Conservation (phyloP, 2,329 filamentous ascomycete species). For the Domatiomyces catenatus region DNA sequence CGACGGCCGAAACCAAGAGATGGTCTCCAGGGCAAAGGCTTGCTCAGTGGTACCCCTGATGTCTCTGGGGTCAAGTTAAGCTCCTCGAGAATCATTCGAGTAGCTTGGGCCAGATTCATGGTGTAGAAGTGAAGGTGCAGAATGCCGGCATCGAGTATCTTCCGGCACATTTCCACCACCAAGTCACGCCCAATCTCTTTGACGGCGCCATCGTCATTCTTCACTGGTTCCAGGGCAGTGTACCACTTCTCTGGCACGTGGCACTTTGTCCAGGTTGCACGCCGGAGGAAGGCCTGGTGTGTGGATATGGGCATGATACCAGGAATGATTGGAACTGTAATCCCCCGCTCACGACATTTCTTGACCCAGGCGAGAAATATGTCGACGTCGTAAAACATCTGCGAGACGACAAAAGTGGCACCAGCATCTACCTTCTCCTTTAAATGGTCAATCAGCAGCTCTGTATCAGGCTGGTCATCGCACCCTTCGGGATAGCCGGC, state of each 20-base stretch:
- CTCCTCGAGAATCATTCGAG: constrained; percentile 85
- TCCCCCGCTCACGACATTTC: constrained; percentile 71
- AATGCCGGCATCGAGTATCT: constrained; percentile 67
- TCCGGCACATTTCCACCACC: constrained; percentile 78
- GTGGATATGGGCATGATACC: constrained; percentile 93
- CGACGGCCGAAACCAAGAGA: constrained; percentile 78
- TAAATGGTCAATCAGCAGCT: constrained; percentile 72
- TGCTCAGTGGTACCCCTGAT: constrained; percentile 58
- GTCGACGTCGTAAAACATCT: constrained; percentile 99
- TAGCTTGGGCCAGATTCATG: constrained; percentile 94
- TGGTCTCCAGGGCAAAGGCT: constrained; percentile 89
- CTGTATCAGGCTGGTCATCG: constrained; percentile 81
- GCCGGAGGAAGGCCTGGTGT: constrained; percentile 77
- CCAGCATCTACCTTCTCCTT: constrained; percentile 96
- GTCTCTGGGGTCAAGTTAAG: constrained; percentile 64
- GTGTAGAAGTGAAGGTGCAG: constrained; percentile 94
- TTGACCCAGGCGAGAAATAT: constrained; percentile 85
- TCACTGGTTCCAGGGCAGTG: constrained; percentile 70
- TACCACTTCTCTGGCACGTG: constrained; percentile 69
- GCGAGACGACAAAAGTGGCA: constrained; percentile 84
- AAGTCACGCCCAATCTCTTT: constrained; percentile 76
- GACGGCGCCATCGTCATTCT: constrained; percentile 90
- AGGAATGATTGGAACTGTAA: constrained; percentile 67
- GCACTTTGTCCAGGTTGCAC: constrained; percentile 83
- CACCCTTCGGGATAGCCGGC: constrained; percentile 92